phyloP scores from a whole-genome alignment of 495 filamentous ascomycete species.

The Trichoderma parareesei region DNA sequence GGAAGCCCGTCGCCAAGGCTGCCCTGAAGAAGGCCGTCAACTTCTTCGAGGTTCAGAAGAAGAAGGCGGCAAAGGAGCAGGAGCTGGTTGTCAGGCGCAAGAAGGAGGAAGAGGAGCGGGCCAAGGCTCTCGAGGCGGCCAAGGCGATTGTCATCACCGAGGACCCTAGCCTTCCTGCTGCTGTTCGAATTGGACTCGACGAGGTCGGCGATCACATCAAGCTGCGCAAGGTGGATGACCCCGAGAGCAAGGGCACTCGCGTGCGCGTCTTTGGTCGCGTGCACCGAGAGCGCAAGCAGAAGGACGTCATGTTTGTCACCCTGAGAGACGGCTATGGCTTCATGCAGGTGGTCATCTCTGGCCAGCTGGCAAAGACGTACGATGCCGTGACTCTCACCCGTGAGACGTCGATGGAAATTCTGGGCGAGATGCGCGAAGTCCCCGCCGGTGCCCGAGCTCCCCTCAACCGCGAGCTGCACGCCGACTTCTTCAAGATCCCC shows the following conservation, averaged over 20 bases:
- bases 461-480: constrained; percentile 84
- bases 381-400: constrained; percentile 82
- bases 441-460: constrained; percentile 73
- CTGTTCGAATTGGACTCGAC: constrained; percentile 49
- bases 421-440: constrained; percentile 81
- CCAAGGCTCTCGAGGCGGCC: constrained; percentile 73
- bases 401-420: constrained; percentile 80
- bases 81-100: constrained; percentile 36
- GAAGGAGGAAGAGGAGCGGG: constrained; percentile 63
- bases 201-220: constrained; percentile 52
- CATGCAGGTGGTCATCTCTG: constrained; percentile 81
- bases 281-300: constrained; percentile 76
- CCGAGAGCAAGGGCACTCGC: constrained; percentile 57
- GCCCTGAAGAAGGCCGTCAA: constrained; percentile 75
- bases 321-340: constrained; percentile 83
- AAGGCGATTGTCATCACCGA: constrained; percentile 80
- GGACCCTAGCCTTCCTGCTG: constrained; percentile 69
- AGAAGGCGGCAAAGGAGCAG: constrained; percentile 66
- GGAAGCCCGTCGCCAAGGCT: constrained; percentile 75
- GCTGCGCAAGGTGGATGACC: constrained; percentile 58
- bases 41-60: constrained; percentile 63
- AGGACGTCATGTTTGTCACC: constrained; percentile 80
- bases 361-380: constrained; percentile 81
- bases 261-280: constrained; percentile 82
- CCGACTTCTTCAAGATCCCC: constrained; percentile 85